Base-by-base conservation (phyloP, 2,329 filamentous ascomycete genomes). In the Talaromyces sp. region DNA sequence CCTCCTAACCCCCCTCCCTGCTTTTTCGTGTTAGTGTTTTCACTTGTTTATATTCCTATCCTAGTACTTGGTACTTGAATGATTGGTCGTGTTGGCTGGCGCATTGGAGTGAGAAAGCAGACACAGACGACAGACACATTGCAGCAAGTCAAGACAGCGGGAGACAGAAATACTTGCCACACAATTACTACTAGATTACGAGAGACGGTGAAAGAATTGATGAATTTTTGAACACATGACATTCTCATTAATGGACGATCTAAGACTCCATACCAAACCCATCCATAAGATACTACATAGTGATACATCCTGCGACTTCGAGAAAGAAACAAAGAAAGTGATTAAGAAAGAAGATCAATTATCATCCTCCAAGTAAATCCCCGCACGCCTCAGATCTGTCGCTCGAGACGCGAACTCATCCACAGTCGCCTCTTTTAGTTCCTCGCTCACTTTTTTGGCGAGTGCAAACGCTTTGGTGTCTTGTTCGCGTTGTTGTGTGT, bases 301-400 rank as follows among this genome's bases (percentile, higher is more conserved):
- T 35, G 1, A 54, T 56, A 56, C 33, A 56, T 24, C 16, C 50
- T n/a, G 27, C 37, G 3, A 50, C 19, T 3, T 2, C 22, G 3
- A 45, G 14, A 7, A n/a, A 14, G 3, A 27, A 19, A 31, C 19
- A 31, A 41, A 31, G 31, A 31, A 41, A 22, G 22, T 22, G 22
- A 22, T 22, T 22, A n/a, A 14, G 3, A 27, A 19, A 31, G 31
- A 31, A 41, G 9, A 33, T 54, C n/a, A 47, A 57, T 43, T 62
- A 47, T 70, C 66, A 58, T 74, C 74, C 52, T 74, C 73, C 67
- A 76, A 68, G 66, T 76, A 78, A 59, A 77, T 66, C 2, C 72
- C 72, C 62, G 67, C 72, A 22, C 74, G 72, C 49, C 73, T 75
- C 10, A 78, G 66, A 67, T 70, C 75, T 13, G 73, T 70, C 64